phyloP scores from a whole-genome alignment of 2,329 filamentous ascomycete species.

The Neoarthrinium moseri region DNA sequence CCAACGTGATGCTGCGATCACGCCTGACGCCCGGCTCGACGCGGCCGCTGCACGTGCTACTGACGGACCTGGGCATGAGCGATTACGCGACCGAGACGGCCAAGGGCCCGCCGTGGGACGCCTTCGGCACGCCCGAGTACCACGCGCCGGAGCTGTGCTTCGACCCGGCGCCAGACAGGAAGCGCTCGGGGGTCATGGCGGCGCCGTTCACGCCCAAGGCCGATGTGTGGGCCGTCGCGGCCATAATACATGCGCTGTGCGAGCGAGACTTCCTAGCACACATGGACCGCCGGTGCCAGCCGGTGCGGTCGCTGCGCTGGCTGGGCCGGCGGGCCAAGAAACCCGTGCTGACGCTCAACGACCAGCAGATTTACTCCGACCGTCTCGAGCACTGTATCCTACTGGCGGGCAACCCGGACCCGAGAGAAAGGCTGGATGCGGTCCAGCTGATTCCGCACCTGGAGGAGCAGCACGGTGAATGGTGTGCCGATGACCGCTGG shows the following conservation, averaged over 20 bases:
- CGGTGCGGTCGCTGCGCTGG: conserved; percentile 11
- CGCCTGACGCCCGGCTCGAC: conserved; percentile 15
- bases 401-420: conserved; percentile 15
- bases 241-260: conserved; percentile 15
- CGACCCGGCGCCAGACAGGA: conserved; percentile 9
- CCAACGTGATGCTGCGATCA: conserved; percentile 19
- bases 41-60: conserved; percentile 15
- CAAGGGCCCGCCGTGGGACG: background rate
- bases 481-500: conserved; percentile 14
- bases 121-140: conserved; percentile 12
- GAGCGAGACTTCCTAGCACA: conserved; percentile 14
- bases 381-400: conserved; percentile 14
- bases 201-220: conserved; percentile 13
- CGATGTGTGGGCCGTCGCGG: conserved; percentile 16
- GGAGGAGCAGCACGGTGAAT: conserved; percentile 4
- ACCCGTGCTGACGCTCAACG: conserved; percentile 10
- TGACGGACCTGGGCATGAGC: conserved; percentile 17
- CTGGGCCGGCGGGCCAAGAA: conserved; percentile 13
- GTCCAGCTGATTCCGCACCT: conserved; percentile 7
- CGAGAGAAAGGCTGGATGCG: conserved; percentile 8
- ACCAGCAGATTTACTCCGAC: conserved; percentile 13
- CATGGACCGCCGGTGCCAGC: conserved; percentile 12
- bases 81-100: background rate
- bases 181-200: conserved; percentile 1
- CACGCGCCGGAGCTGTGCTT: conserved; percentile 17